Evolutionary conservation across 495 filamentous ascomycete species (phyloP).

Genomic region (Hypoxylon crocopeplum): DNA sequence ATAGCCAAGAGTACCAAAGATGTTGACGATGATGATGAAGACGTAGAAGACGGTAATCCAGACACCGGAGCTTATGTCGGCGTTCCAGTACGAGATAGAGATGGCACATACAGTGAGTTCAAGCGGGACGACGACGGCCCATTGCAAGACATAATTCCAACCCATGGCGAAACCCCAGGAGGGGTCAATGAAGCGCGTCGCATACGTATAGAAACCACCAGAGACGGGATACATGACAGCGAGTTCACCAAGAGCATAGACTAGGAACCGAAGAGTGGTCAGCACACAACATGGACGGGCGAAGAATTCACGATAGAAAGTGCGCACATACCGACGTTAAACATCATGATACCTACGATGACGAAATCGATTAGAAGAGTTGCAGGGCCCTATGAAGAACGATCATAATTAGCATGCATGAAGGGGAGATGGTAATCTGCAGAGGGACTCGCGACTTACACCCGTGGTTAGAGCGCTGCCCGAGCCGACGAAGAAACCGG

Average conservation of each 20-base stretch:
- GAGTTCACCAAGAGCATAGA: constrained; percentile 77
- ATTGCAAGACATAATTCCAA: constrained; percentile 76
- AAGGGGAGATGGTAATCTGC: too few species aligned
- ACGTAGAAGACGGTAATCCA: constrained; percentile 68
- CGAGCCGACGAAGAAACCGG: constrained; percentile 65
- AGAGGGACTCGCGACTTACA: constrained; percentile 35
- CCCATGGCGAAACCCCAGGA: constrained; percentile 90
- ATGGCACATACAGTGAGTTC: constrained; percentile 62
- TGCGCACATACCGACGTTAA: constrained; percentile 51
- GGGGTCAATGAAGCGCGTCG: constrained; percentile 75
- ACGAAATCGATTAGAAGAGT: constrained; percentile 60
- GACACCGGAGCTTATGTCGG: constrained; percentile 61
- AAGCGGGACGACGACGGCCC: constrained; percentile 64
- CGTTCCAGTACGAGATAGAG: constrained; percentile 64
- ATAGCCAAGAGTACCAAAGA: constrained; percentile 76
- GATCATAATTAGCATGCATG: too few species aligned
- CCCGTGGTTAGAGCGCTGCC: constrained; percentile 54
- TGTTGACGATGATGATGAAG: constrained; percentile 66
- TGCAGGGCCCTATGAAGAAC: constrained; percentile 48
- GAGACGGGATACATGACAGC: constrained; percentile 74
- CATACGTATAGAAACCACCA: constrained; percentile 68
- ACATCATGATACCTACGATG: constrained; percentile 63
- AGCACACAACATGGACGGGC: not conserved
- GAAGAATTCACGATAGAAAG: not conserved
- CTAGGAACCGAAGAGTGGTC: constrained; percentile 28